Conservation (phyloP, 306 rosid genomes). For the Comarum palustre region DNA sequence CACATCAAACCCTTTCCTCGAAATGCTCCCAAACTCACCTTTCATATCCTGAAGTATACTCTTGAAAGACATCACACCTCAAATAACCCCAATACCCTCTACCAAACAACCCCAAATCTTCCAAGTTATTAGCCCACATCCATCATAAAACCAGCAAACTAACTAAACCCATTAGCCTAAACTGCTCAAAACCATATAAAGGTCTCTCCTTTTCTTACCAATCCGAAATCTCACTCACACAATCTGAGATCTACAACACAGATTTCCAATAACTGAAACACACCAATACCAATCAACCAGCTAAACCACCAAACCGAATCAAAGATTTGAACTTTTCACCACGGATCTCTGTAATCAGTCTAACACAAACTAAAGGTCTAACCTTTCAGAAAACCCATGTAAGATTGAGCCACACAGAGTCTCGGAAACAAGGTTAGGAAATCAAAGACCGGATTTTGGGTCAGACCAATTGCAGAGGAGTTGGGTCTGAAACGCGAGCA, state of each 20-base stretch:
- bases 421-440: neutral
- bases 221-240: neutral
- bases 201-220: neutral
- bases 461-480: neutral
- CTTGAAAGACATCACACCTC: slow-evolving; percentile 57
- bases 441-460: slow-evolving; percentile 1
- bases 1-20: slow-evolving; percentile 76
- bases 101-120: slow-evolving; percentile 1
- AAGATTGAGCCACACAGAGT: slow-evolving; percentile 19
- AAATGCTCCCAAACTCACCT: slow-evolving; percentile 51
- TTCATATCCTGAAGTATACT: slow-evolving; percentile 65
- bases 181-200: neutral
- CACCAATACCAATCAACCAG: slow-evolving; percentile 20
- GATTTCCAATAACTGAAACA: neutral
- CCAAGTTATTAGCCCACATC: slow-evolving; percentile 23
- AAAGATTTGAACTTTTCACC: slow-evolving; percentile 11
- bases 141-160: slow-evolving; percentile 11
- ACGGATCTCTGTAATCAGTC: slow-evolving; percentile 24
- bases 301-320: slow-evolving; percentile 18
- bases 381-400: neutral
- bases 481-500: neutral
- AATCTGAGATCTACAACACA: slow-evolving; percentile 24
- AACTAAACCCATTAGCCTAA: slow-evolving; percentile 1
- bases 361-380: neutral
- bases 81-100: neutral